Base-by-base conservation (phyloP, 345 rosid species). In the Heritiera littoralis region DNA sequence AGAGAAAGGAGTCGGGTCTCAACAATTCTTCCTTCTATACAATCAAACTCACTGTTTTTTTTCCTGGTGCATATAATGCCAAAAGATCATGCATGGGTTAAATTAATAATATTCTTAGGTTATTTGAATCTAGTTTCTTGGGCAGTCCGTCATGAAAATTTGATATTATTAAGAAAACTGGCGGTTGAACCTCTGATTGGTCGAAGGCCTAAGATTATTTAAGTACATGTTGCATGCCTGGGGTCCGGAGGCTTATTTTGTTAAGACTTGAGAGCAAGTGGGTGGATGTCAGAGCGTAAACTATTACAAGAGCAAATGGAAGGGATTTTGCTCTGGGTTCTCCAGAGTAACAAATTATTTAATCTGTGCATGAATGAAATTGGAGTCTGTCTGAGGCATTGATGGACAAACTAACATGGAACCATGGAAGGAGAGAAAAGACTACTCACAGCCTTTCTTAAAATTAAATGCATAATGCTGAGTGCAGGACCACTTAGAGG, bases 401-500 rank as follows among this genome's bases (percentile, higher is more conserved):
- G 15, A 13, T 11, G 40, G 40, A 30, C 40, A 28, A 61, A 35
- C 38, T 35, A 35, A 18, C 17, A 61, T 30, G 66, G 66, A 30
- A 28, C 38, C 3, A 35, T 35, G 3, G 38, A 35, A 35, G 40
- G 15, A 28, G 66, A 28, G 66, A 61, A 61, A 11, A 30, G 63
- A 72, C 76, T 35, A 9, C 45, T 54, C 48, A 4, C 46, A 17
- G 46, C 15, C 56, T 51, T 15, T 72, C 8, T 72, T 4, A 15
- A 51, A 52, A 32, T 32, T 52, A 72, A 72, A 52, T 17, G n/a
- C 74, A 13, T 28, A 23, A 30, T 28, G 1, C 40, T 32, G 1
- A 35, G 69, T 38, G 49, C 30, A 15, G 76, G 76, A 72, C 76
- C 76, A 72, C 76, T 10, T 28, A 14, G 49, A 71, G 15, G 17